These are phyloP conservation scores for Angomonas deanei DNA, from an alignment of 208 protist genomes.

Conservation along the genomic window DNA sequence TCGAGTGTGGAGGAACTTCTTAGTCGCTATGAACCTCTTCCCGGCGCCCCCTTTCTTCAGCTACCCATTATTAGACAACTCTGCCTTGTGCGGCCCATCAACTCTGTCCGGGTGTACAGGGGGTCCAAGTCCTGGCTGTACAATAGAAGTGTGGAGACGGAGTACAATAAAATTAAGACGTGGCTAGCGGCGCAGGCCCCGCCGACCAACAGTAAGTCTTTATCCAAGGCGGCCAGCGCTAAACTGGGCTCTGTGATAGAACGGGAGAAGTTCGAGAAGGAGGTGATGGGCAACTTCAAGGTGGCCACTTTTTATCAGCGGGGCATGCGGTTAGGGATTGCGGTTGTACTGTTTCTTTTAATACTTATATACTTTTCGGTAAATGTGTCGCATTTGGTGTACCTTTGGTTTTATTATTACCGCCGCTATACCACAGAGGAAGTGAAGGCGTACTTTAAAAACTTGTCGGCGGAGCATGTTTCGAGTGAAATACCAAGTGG, in stretches of 20 bases:
- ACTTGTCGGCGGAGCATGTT: conserved; percentile 50
- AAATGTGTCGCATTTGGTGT: conserved; percentile 55
- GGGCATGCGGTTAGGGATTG: conserved; percentile 43
- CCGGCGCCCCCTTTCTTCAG: conserved; percentile 57
- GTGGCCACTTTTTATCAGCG: conserved; percentile 83
- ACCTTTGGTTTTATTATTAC: conserved; percentile 53
- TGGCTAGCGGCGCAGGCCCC: conserved; percentile 51
- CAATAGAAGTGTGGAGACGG: conserved; percentile 59
- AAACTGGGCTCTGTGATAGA: conserved; percentile 38
- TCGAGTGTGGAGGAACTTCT: conserved; percentile 53
- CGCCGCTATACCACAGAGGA: conserved; percentile 26
- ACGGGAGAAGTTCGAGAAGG: conserved; percentile 66
- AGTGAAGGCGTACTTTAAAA: conserved; percentile 57
- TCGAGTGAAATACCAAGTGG: conserved; percentile 63
- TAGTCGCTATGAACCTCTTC: conserved; percentile 45
- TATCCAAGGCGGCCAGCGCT: conserved; percentile 1
- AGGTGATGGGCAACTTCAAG: conserved; percentile 68
- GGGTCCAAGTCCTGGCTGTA: conserved; percentile 71
- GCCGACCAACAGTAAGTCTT: not conserved
- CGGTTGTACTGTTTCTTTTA: conserved; percentile 27
- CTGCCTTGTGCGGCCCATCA: conserved; percentile 62
- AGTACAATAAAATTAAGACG: conserved; percentile 43
- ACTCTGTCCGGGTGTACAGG: conserved; percentile 33
- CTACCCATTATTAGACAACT: conserved; percentile 79
- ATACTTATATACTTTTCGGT: conserved; percentile 39